Conservation (phyloP, 2,329 filamentous ascomycete species). For the Hypoxylon sp. region DNA sequence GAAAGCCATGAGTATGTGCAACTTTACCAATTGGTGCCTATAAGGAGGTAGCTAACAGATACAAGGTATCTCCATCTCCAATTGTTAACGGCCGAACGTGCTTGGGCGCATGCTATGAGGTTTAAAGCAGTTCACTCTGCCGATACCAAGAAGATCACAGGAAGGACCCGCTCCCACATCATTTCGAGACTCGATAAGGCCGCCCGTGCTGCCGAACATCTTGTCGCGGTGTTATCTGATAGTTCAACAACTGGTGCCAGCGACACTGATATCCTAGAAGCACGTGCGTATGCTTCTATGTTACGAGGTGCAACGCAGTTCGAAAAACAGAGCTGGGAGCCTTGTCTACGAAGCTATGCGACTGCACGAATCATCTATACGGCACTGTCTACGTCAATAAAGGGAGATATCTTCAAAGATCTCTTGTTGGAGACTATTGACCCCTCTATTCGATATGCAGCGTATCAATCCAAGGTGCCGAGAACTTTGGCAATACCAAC, state of each 20-base stretch:
- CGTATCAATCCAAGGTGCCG: constrained; percentile 90
- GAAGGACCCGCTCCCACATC: constrained; percentile 87
- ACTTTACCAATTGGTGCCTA: background rate
- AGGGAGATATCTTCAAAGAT: constrained; percentile 87
- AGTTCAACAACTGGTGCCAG: constrained; percentile 74
- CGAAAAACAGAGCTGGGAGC: constrained; percentile 89
- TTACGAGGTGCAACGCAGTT: constrained; percentile 84
- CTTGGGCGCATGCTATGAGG: constrained; percentile 96
- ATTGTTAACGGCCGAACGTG: constrained; percentile 88
- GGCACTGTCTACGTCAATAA: constrained; percentile 74
- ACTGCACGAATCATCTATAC: constrained; percentile 86
- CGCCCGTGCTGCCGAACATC: constrained; percentile 75
- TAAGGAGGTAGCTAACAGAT: constrained; percentile 21
- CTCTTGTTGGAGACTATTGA: constrained; percentile 89
- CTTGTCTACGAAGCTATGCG: constrained; percentile 82
- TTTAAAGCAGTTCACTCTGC: constrained; percentile 88
- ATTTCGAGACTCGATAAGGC: constrained; percentile 90
- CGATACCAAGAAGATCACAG: constrained; percentile 83
- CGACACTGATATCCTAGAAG: constrained; percentile 83
- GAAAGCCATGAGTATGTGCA: constrained; percentile 80
- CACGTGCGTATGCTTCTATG: constrained; percentile 84
- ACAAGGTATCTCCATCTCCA: constrained; percentile 82
- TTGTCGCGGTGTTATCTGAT: constrained; percentile 77
- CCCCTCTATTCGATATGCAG: constrained; percentile 92
- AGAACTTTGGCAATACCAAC: constrained; percentile 85